A percentile compares a stretch with the other conserved stretches of the same genome.
Conservation (phyloP, 768 basidiomycete genomes). For the Mycena latifolia region DNA sequence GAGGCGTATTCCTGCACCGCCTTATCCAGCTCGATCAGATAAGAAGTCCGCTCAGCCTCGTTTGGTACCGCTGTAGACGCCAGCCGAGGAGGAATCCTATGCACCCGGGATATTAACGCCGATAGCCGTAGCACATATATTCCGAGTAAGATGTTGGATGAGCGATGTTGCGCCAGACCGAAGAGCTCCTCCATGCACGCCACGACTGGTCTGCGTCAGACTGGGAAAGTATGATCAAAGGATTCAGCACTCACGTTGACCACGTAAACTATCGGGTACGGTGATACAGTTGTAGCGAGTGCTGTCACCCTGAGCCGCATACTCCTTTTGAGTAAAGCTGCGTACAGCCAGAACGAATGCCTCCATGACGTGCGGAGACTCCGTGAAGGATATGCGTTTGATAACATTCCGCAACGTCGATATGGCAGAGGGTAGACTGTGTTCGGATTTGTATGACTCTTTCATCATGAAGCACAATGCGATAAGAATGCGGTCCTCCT, state of each 20-base stretch:
- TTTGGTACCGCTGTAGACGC: constrained; percentile 19
- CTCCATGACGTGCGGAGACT: constrained; percentile 18
- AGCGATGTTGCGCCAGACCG: constrained; percentile 17
- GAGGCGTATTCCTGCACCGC: constrained; percentile 26
- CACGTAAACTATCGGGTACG: constrained; percentile 19
- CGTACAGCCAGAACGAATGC: constrained; percentile 21
- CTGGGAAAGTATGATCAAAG: constrained; percentile 5
- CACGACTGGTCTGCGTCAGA: constrained; percentile 13
- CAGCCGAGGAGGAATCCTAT: constrained; percentile 18
- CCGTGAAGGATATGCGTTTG: constrained; percentile 8
- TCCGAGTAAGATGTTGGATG: constrained; percentile 17
- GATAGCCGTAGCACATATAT: constrained; percentile 20
- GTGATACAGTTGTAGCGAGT: constrained; percentile 14
- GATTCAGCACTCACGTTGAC: constrained; percentile 18
- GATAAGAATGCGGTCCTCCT: constrained; percentile 16
- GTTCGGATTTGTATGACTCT: constrained; percentile 13
- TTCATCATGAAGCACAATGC: constrained; percentile 24
- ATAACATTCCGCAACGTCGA: constrained; percentile 18
- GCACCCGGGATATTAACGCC: constrained; percentile 14
- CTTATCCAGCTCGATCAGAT: constrained; percentile 21
- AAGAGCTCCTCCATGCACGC: constrained; percentile 25
- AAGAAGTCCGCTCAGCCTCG: constrained; percentile 7
- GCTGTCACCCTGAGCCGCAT: constrained; percentile 17
- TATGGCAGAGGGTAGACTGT: constrained; percentile 17
- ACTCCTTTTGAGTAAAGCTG: constrained; percentile 20